Conservation (phyloP, 2,329 filamentous ascomycete genomes). For the Dactylella cylindrospora region DNA sequence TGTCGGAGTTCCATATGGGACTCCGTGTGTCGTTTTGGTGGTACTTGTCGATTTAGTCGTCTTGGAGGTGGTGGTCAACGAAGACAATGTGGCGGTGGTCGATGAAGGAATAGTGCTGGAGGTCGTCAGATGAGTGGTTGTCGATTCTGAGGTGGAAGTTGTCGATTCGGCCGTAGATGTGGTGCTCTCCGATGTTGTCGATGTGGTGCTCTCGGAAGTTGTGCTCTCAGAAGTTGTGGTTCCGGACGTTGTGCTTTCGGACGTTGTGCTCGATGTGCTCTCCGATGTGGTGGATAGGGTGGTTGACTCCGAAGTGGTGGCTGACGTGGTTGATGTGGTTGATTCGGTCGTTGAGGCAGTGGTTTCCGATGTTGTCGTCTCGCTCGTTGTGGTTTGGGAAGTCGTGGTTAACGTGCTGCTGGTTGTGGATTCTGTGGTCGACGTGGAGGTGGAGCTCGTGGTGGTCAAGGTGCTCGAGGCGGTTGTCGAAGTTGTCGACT, state of each 20-base stretch:
- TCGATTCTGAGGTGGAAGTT: slow-evolving; percentile 1
- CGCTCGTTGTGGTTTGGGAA: neutral
- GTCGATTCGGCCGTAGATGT: neutral
- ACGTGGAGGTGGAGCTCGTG: neutral
- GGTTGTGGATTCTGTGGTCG: neutral
- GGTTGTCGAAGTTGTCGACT: neutral
- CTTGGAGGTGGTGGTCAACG: slow-evolving; percentile 3
- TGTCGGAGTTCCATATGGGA: too few species aligned
- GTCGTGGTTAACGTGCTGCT: neutral
- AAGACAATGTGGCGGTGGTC: too few species aligned
- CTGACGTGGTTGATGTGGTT: slow-evolving; percentile 2
- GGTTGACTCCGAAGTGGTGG: neutral
- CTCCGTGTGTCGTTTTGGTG: too few species aligned
- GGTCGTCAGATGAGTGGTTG: neutral
- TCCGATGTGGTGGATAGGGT: neutral
- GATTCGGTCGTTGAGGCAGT: neutral
- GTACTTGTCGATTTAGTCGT: too few species aligned
- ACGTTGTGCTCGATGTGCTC: neutral
- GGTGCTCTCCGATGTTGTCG: neutral
- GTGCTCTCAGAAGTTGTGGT: slow-evolving; percentile 1
- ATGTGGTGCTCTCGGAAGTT: neutral
- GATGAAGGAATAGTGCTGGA: neutral
- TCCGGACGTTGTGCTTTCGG: neutral
- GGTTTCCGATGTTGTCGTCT: neutral
- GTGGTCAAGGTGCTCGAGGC: neutral